Percentiles rank a stretch among this genome's conserved stretches.
These are phyloP conservation scores for Pichia inconspicua DNA, from an alignment of 1,139 yeast genomes.

Conservation along the genomic window DNA sequence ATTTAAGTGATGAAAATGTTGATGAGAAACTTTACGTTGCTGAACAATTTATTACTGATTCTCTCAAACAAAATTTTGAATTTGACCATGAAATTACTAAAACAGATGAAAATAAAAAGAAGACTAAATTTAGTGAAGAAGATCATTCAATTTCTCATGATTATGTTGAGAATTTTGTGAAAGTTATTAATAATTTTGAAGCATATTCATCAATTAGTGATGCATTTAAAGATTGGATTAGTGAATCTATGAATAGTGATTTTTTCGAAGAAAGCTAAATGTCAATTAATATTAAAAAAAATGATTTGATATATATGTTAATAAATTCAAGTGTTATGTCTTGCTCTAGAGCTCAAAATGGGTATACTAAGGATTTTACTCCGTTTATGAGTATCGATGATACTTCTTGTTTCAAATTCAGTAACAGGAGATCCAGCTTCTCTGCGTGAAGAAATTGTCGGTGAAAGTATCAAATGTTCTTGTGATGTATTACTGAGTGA, in stretches of 20 bases:
- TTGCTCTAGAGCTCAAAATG: constrained; percentile 24
- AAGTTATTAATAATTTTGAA: constrained; percentile 28
- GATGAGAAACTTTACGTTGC: constrained; percentile 8
- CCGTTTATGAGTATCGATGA: constrained; percentile 11
- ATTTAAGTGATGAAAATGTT: background rate
- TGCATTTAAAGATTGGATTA: constrained; percentile 30
- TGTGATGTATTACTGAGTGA: constrained; percentile 20
- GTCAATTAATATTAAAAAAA: too few relatives aligned
- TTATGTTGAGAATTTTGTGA: constrained; percentile 26
- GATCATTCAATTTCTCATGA: constrained; percentile 19
- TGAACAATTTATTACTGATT: constrained; percentile 17
- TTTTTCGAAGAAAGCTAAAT: background rate
- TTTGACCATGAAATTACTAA: constrained; percentile 18
- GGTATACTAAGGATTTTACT: constrained; percentile 26
- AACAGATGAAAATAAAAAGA: background rate
- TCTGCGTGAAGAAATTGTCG: constrained; percentile 1
- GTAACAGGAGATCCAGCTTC: constrained; percentile 1
- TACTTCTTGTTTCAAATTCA: background rate
- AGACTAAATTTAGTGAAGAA: constrained; percentile 7
- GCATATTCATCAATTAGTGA: constrained; percentile 27
- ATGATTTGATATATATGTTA: background rate
- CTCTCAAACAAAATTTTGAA: constrained; percentile 25
- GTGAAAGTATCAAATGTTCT: constrained; percentile 14
- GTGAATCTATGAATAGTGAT: constrained; percentile 12
- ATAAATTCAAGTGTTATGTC: constrained; percentile 1